Conservation (phyloP, 1,284 basidiomycete genomes). For the Ceratobasidium papillatum region DNA sequence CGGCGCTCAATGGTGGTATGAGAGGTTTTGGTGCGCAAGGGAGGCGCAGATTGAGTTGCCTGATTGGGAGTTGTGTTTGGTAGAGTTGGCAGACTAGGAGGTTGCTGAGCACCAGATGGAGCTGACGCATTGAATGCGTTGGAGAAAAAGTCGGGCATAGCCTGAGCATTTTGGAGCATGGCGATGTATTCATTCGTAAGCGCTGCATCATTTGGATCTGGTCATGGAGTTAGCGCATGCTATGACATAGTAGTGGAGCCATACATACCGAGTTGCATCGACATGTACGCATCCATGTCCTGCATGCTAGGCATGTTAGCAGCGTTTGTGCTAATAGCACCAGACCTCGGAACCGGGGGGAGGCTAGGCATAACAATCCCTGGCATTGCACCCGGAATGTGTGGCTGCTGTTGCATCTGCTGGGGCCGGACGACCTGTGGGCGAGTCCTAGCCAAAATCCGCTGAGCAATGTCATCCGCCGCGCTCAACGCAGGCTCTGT, state of each 20-base stretch:
- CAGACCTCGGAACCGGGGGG: conserved; percentile 6
- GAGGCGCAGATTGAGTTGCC: background rate
- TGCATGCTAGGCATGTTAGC: background rate
- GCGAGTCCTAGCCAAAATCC: conserved; percentile 38
- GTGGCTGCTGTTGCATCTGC: conserved; percentile 12
- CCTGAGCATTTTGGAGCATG: conserved; percentile 39
- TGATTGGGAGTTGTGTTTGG: background rate
- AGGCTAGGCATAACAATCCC: conserved; percentile 38
- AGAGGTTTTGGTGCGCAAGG: conserved; percentile 69
- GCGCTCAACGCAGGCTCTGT: conserved; percentile 28
- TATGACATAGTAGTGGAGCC: no score
- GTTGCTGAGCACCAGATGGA: background rate
- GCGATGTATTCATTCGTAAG: conserved; percentile 33
- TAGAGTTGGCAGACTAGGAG: conserved; percentile 10
- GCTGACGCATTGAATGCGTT: conserved; percentile 15
- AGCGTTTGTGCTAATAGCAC: background rate
- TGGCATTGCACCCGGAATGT: conserved; percentile 19
- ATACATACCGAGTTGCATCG: conserved; percentile 36
- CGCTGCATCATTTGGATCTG: conserved; percentile 24
- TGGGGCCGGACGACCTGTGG: background rate
- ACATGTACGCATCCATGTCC: conserved; percentile 21
- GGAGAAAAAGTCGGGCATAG: conserved; percentile 39
- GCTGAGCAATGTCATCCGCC: conserved; percentile 37
- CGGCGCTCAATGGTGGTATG: conserved; percentile 92
- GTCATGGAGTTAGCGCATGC: background rate